Evolutionary conservation across 345 rosid genomes (phyloP), one percentile per base, ranked within the genome.

Genomic region (Turritis glabra): DNA sequence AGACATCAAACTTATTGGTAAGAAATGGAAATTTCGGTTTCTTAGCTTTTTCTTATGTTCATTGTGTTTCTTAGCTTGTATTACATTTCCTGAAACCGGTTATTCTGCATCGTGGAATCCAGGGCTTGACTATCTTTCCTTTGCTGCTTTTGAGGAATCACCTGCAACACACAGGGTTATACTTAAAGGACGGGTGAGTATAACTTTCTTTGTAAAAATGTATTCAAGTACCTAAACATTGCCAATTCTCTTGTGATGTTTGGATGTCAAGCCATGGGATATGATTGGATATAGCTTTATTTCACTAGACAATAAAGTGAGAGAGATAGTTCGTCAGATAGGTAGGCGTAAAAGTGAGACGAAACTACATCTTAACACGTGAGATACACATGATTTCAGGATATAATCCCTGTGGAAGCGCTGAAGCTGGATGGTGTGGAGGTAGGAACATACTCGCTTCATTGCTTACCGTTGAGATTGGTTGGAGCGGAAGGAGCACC

Each of bases 1-100:
- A 1, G 96, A 90, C 78, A 84, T 94, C 82, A 94, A 90, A 84
- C 82, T 94, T 68, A 80, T 94, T 54, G 98, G 97, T 94, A 77
- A 26, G 56, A 15, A 10, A 40, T 57, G 18, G 2, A 32, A 14
- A 5, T 2, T 17, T 26, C 0, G 1, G 0, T 59, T 25, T 30
- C 25, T 38, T 43, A 44, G 19, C 22, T 46, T 43, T 43, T 43
- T 43, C 41, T 22, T 47, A 29, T 55, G 3, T 7, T 67, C 29
- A 29, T 22, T 25, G 21, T 23, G 5, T 65, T 50, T 35, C 9
- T 47, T 66, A 37, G 27, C 18, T 27, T 10, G 10, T 43, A n/a
- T 50, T 37, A 27, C 27, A 26, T 47, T 13, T 19, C 10, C 48
- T 67, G 37, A 67, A 50, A 7, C 27, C 10, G 25, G 29, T 40